These are phyloP conservation scores for Petunia hybrid DNA, from an alignment of 305 asterid genomes.

Conservation along the genomic window DNA sequence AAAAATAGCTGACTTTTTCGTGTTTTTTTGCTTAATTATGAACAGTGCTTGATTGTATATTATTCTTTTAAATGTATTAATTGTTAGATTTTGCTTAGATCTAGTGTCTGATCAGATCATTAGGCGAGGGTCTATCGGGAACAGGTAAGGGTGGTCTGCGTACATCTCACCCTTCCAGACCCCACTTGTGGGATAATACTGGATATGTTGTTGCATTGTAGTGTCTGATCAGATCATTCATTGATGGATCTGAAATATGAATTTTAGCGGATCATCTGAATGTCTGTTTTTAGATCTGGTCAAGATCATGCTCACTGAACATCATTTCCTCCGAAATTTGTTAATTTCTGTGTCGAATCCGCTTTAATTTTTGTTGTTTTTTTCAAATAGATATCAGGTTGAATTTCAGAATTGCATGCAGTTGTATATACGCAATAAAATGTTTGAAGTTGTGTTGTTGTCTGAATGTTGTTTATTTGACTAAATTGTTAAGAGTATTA, in stretches of 20 bases:
- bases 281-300: conserved; percentile 28
- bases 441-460: not conserved
- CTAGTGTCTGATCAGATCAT: not conserved
- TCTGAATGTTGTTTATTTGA: not conserved
- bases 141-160: too few relatives aligned
- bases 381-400: not conserved
- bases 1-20: not conserved
- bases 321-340: not conserved
- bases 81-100: conserved; percentile 18
- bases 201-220: not conserved
- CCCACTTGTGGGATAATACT: too few relatives aligned
- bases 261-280: conserved; percentile 2
- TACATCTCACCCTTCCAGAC: too few relatives aligned
- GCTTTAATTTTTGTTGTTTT: conserved; percentile 6
- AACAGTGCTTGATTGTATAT: not conserved
- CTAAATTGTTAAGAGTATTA: not conserved
- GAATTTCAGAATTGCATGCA: not conserved
- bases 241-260: conserved; percentile 12
- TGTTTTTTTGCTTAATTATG: not conserved
- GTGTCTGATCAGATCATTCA: not conserved
- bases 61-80: not conserved
- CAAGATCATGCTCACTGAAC: conserved; percentile 4
- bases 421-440: not conserved
- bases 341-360: not conserved
- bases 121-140: too few relatives aligned